A percentile compares a stretch with the other conserved stretches of the same genome.
These are phyloP conservation scores for Discostella stelligera DNA, from an alignment of 352 stramenopile species.

Conservation along the genomic window DNA sequence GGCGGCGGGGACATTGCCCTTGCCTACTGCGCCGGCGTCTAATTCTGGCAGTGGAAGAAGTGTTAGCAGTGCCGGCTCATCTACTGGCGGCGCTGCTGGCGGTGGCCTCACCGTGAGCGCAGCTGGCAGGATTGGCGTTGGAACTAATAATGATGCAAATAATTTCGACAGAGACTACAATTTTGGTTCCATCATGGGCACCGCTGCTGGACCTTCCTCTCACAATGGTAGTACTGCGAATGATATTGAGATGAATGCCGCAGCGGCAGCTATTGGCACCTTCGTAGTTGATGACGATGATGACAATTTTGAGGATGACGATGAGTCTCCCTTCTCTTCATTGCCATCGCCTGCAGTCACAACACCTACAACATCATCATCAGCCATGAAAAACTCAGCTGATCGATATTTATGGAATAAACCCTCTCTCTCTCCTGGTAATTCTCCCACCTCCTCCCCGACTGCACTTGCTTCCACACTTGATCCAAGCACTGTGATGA, in stretches of 20 bases:
- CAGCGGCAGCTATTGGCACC: background rate
- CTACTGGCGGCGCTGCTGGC: background rate
- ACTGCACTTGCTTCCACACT: background rate
- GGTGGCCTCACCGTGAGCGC: background rate
- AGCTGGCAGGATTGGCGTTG: no score
- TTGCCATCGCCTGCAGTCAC: background rate
- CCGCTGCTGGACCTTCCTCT: no score
- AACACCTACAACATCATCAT: background rate
- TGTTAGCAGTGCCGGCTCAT: no score
- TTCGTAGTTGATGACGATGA: background rate
- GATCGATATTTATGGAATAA: background rate
- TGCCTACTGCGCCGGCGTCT: background rate
- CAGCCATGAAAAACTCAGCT: background rate
- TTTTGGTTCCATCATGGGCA: background rate
- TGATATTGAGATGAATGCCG: background rate
- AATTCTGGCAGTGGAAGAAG: background rate
- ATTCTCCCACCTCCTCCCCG: background rate
- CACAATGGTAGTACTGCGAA: background rate
- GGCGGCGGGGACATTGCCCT: slow-evolving; percentile 20
- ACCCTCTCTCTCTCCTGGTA: background rate
- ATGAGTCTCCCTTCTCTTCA: background rate
- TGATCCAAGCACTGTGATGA: background rate
- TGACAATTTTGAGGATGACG: background rate
- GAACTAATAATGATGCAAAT: background rate
- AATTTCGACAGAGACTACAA: background rate